These are phyloP conservation scores for Sugiyamaella xylanicola DNA, from an alignment of 1,139 yeast species.

Conservation along the genomic window DNA sequence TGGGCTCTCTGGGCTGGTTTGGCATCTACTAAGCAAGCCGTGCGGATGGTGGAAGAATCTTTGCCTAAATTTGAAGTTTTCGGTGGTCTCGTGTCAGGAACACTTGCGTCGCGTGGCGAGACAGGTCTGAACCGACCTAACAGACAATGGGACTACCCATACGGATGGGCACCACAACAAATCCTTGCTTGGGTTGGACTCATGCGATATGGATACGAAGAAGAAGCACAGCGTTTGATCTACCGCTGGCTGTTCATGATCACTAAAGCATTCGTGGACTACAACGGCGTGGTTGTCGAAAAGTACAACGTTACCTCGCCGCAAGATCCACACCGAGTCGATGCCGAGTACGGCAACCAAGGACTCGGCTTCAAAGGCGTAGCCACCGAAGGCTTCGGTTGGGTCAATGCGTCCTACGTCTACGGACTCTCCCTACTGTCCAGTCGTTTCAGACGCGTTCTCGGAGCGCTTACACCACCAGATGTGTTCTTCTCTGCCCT, in stretches of 20 bases:
- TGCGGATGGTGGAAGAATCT: slow-evolving; percentile 57
- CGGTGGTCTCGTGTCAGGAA: slow-evolving; percentile 91
- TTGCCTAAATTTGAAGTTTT: slow-evolving; percentile 75
- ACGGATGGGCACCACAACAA: slow-evolving; percentile 99
- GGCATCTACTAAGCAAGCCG: slow-evolving; percentile 77
- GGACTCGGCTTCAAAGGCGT: slow-evolving; percentile 92
- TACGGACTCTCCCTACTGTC: slow-evolving; percentile 73
- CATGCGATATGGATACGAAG: slow-evolving; percentile 66
- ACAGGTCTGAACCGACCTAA: slow-evolving; percentile 72
- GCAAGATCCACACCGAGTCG: slow-evolving; percentile 86
- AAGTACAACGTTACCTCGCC: slow-evolving; percentile 88
- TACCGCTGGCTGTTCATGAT: slow-evolving; percentile 89
- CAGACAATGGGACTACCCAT: slow-evolving; percentile 98
- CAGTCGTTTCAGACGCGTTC: slow-evolving; percentile 69
- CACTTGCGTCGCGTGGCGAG: slow-evolving; percentile 73
- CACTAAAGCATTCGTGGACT: slow-evolving; percentile 91
- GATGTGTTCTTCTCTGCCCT: slow-evolving; percentile 54
- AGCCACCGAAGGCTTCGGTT: slow-evolving; percentile 91
- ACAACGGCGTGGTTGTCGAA: slow-evolving; percentile 94
- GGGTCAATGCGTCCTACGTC: slow-evolving; percentile 90
- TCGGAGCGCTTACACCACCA: slow-evolving; percentile 85
- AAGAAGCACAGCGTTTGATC: slow-evolving; percentile 68
- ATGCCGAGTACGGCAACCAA: slow-evolving; percentile 97
- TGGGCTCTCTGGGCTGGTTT: slow-evolving; percentile 91
- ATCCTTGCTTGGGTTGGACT: slow-evolving; percentile 92